phyloP scores from a whole-genome alignment of 495 filamentous ascomycete species.

The Podospora pseudoanserina region DNA sequence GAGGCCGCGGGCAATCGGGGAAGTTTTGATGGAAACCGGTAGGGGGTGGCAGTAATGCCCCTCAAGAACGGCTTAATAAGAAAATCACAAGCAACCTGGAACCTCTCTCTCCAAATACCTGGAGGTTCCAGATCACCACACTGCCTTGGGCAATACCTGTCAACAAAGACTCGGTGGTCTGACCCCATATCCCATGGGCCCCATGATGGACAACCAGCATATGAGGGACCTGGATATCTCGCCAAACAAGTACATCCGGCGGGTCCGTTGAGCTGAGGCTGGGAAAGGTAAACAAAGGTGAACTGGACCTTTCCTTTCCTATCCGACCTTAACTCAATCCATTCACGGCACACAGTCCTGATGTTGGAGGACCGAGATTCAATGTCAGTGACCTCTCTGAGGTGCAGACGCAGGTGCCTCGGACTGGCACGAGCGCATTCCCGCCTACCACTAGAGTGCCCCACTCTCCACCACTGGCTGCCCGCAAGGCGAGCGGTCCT shows the following conservation, averaged over 20 bases:
- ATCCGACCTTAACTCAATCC: not conserved
- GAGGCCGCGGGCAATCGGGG: not conserved
- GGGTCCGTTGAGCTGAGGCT: not conserved
- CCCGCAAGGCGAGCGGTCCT: constrained; percentile 27
- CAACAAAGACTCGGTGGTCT: constrained; percentile 3
- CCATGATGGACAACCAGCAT: not conserved
- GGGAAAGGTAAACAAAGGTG: not conserved
- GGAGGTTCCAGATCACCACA: not conserved
- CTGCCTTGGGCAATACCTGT: not conserved
- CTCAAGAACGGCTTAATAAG: not conserved
- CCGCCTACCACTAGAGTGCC: not conserved
- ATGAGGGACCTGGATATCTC: not conserved
- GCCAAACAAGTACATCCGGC: not conserved
- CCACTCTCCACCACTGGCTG: constrained; percentile 7
- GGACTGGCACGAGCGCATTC: not conserved
- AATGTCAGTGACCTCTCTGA: not conserved
- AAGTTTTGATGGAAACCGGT: not conserved
- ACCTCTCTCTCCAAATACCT: not conserved
- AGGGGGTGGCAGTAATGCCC: constrained; percentile 2
- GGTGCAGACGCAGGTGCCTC: not conserved
- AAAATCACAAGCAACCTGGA: not conserved
- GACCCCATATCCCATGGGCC: not conserved
- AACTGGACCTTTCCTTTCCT: not conserved
- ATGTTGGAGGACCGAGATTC: not conserved
- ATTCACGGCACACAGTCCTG: constrained; percentile 6